phyloP scores from a whole-genome alignment of 768 basidiomycete genomes.

The Termitomyces sp. region DNA sequence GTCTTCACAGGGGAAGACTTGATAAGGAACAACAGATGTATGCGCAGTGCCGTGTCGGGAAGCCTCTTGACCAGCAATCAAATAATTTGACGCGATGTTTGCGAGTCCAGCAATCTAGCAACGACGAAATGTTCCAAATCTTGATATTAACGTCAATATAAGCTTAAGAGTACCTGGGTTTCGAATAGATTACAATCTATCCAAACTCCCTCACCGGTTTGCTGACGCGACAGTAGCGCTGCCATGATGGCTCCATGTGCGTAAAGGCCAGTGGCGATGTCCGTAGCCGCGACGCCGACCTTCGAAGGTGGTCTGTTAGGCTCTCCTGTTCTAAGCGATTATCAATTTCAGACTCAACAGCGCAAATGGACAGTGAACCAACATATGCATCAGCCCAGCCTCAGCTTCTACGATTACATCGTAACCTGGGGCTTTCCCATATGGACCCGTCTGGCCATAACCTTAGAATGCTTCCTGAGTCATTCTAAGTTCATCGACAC shows the following conservation, averaged over 20 bases:
- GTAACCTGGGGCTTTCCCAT: constrained; percentile 76
- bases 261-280: constrained; percentile 83
- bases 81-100: constrained; percentile 91
- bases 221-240: constrained; percentile 71
- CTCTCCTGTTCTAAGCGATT: constrained; percentile 70
- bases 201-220: constrained; percentile 84
- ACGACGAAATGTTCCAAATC: neutral
- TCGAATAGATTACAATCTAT: constrained; percentile 94
- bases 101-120: constrained; percentile 83
- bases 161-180: constrained; percentile 54
- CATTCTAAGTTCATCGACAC: neutral
- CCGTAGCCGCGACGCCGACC: constrained; percentile 93
- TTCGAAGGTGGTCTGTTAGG: constrained; percentile 81
- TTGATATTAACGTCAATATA: neutral
- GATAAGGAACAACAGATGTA: constrained; percentile 91
- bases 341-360: neutral
- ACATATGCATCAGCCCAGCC: constrained; percentile 95
- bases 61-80: constrained; percentile 81
- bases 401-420: constrained; percentile 86
- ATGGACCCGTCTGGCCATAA: constrained; percentile 82
- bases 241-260: constrained; percentile 93
- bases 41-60: constrained; percentile 88
- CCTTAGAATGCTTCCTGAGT: constrained; percentile 13
- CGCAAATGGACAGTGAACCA: constrained; percentile 19
- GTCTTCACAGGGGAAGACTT: constrained; percentile 82